Conservation (phyloP, 441 rosid genomes). For the Metrosideros polymorpha region DNA sequence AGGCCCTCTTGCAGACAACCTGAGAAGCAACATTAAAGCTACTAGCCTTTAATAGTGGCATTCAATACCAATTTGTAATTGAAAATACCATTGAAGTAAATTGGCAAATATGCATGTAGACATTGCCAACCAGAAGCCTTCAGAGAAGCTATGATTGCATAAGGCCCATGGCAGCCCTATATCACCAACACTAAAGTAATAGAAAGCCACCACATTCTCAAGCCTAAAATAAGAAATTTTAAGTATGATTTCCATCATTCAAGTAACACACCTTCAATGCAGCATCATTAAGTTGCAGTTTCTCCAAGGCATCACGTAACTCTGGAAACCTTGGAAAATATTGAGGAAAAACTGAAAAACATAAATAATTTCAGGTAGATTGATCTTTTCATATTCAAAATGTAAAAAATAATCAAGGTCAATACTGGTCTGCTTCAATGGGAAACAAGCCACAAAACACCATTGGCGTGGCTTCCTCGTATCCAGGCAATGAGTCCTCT, state of each 20-base stretch:
- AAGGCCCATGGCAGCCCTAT: not conserved
- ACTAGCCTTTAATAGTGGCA: not conserved
- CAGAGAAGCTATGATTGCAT: not conserved
- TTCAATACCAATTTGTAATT: not conserved
- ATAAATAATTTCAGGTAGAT: conserved; percentile 4
- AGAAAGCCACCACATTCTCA: not conserved
- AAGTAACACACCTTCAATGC: conserved; percentile 65
- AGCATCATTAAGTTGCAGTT: conserved; percentile 94
- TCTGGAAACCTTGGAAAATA: conserved; percentile 58
- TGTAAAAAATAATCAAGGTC: conserved; percentile 8
- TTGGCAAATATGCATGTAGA: not conserved
- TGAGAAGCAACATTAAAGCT: not conserved
- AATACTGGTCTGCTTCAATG: conserved; percentile 95
- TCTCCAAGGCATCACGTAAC: conserved; percentile 93
- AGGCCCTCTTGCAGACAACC: not conserved
- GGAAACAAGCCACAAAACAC: conserved; percentile 99
- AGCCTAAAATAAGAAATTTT: not conserved
- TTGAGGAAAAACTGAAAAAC: conserved; percentile 6
- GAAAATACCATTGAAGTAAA: not conserved
- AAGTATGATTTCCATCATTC: not conserved
- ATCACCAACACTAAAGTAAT: not conserved
- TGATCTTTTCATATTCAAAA: not conserved
- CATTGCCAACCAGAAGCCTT: not conserved
- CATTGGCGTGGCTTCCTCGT: conserved; percentile 94
- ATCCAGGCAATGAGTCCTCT: conserved; percentile 75